phyloP scores from a whole-genome alignment of 495 filamentous ascomycete species.

The Tuber indicum region DNA sequence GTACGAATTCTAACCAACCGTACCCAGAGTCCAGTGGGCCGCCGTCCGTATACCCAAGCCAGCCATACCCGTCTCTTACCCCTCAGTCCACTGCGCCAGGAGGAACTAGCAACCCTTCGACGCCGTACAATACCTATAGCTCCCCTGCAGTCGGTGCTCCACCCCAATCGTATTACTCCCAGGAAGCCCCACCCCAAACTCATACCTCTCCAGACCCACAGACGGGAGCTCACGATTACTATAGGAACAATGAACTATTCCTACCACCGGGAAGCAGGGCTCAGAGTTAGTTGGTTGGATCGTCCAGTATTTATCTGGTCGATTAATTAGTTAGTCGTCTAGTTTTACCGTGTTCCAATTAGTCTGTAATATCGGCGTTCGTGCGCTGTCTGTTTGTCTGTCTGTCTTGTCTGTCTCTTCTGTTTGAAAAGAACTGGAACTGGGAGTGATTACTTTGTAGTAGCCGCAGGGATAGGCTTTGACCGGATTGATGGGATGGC shows the following conservation, averaged over 20 bases:
- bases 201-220: constrained; percentile 9
- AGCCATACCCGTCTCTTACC: constrained; percentile 22
- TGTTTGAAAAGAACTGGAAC: background rate
- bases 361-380: background rate
- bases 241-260: constrained; percentile 36
- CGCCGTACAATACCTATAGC: constrained; percentile 28
- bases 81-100: constrained; percentile 19
- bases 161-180: constrained; percentile 29
- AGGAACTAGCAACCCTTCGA: constrained; percentile 9
- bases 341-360: constrained; percentile 12
- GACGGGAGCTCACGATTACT: constrained; percentile 37
- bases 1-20: constrained; percentile 5
- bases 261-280: constrained; percentile 38
- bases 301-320: background rate
- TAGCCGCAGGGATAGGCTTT: background rate
- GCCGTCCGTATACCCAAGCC: constrained; percentile 8
- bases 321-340: background rate
- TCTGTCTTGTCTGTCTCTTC: background rate
- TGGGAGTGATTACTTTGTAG: constrained; percentile 5
- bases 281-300: constrained; percentile 23
- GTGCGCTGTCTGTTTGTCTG: background rate
- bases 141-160: constrained; percentile 21
- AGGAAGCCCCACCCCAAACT: constrained; percentile 30
- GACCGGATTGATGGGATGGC: background rate
- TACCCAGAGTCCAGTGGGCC: constrained; percentile 6